Evolutionary conservation across 768 basidiomycete species (phyloP).

Genomic region (Hericium rajendrae): DNA sequence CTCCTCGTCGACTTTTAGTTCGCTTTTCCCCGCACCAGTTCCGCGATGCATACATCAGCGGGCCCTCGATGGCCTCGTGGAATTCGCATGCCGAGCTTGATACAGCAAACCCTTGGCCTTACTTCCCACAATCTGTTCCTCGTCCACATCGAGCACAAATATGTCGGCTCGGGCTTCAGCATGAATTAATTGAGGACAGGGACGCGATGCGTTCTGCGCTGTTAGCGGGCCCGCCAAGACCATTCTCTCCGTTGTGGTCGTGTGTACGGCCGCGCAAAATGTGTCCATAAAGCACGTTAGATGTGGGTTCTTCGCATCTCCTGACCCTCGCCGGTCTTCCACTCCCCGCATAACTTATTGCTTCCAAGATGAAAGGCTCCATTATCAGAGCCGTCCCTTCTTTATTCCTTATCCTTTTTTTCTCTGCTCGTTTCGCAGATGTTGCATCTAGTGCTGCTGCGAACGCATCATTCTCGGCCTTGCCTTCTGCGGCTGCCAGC

Average conservation of each 20-base stretch:
- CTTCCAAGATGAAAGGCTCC: neutral
- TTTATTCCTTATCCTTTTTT: neutral
- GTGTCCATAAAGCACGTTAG: neutral
- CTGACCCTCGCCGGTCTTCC: neutral
- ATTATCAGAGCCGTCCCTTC: neutral
- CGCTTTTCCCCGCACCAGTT: neutral
- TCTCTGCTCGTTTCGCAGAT: neutral
- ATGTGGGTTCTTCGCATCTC: neutral
- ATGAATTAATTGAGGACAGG: neutral
- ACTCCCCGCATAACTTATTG: neutral
- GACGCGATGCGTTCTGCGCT: neutral
- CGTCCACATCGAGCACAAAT: neutral
- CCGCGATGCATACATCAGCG: neutral
- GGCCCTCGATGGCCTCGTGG: neutral
- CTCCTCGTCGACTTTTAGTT: neutral
- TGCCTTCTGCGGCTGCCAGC: neutral
- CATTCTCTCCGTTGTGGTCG: neutral
- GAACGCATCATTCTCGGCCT: neutral
- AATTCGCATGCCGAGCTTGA: neutral
- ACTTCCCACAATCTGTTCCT: neutral
- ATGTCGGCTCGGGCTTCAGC: neutral
- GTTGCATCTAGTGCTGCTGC: neutral
- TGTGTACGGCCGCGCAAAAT: neutral
- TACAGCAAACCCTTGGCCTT: neutral
- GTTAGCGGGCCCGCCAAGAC: neutral